These are phyloP conservation scores for Oryza longistaminata DNA, from an alignment of 176 grass and related monocot genomes.

Conservation along the genomic window DNA sequence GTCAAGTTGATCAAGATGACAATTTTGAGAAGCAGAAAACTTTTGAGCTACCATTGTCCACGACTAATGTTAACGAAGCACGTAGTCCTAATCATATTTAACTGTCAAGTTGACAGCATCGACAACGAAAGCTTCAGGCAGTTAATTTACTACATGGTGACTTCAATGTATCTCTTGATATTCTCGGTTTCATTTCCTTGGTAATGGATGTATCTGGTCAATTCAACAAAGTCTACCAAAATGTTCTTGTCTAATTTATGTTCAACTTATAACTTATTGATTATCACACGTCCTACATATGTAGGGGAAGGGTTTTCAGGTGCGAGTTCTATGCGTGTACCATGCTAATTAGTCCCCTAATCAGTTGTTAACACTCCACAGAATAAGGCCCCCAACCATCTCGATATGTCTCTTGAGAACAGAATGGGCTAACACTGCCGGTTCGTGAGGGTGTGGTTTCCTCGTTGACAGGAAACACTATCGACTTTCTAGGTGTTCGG, in stretches of 20 bases:
- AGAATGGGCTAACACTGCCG: too few species aligned
- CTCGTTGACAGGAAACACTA: too few species aligned
- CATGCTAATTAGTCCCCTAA: too few species aligned
- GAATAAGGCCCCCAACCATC: too few species aligned
- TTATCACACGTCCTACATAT: too few species aligned
- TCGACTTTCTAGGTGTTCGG: too few species aligned
- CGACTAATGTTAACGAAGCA: not conserved
- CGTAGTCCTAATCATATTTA: slow-evolving; percentile 12
- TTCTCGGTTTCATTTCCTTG: not conserved
- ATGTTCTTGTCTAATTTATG: not conserved
- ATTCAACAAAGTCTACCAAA: not conserved
- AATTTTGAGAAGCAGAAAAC: slow-evolving; percentile 26
- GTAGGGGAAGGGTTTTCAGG: too few species aligned
- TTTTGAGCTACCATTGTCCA: slow-evolving; percentile 37
- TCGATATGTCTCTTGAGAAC: too few species aligned
- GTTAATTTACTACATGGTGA: not conserved
- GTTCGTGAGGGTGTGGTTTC: too few species aligned
- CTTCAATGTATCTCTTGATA: not conserved
- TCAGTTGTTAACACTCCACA: too few species aligned
- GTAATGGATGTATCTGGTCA: not conserved
- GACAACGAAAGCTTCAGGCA: not conserved
- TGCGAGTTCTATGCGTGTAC: too few species aligned
- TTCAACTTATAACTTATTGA: too few species aligned
- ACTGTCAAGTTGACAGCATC: not conserved
- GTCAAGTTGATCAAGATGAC: not conserved